These are phyloP conservation scores for Giardia duodenalis DNA, from an alignment of 208 protist genomes.

Conservation along the genomic window DNA sequence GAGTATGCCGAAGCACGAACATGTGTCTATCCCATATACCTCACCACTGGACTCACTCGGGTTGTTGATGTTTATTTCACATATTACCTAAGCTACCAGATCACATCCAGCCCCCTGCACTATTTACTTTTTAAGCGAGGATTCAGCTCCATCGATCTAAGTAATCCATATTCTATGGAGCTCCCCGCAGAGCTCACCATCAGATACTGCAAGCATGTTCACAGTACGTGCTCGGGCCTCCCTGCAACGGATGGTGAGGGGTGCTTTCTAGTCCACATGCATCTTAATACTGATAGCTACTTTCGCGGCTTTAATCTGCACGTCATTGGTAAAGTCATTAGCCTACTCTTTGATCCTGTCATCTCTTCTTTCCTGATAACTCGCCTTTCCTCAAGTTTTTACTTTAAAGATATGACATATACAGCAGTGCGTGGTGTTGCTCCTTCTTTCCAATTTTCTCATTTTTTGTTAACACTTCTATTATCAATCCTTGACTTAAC, in stretches of 20 bases:
- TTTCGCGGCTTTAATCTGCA: background rate
- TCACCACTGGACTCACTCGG: background rate
- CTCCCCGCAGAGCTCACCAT: background rate
- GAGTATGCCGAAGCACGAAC: background rate
- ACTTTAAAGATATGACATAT: background rate
- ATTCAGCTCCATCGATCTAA: background rate
- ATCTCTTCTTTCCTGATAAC: background rate
- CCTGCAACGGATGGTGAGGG: too few species aligned
- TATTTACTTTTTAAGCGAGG: background rate
- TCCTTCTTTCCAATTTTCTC: background rate
- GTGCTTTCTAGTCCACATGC: background rate
- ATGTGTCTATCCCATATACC: background rate
- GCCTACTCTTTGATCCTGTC: background rate
- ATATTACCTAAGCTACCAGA: background rate
- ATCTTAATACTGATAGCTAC: background rate
- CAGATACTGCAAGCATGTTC: background rate
- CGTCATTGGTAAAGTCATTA: background rate
- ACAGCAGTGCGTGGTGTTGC: background rate
- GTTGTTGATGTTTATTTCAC: background rate
- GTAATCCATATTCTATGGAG: background rate
- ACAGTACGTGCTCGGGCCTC: background rate
- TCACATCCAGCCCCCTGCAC: background rate
- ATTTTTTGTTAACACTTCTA: too few species aligned
- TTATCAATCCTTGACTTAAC: too few species aligned
- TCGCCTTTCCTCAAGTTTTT: background rate